Percentiles rank a stretch among this genome's conserved stretches.
Evolutionary conservation across 1,139 yeast genomes (phyloP).

Genomic region (Geotrichum klebahnii): DNA sequence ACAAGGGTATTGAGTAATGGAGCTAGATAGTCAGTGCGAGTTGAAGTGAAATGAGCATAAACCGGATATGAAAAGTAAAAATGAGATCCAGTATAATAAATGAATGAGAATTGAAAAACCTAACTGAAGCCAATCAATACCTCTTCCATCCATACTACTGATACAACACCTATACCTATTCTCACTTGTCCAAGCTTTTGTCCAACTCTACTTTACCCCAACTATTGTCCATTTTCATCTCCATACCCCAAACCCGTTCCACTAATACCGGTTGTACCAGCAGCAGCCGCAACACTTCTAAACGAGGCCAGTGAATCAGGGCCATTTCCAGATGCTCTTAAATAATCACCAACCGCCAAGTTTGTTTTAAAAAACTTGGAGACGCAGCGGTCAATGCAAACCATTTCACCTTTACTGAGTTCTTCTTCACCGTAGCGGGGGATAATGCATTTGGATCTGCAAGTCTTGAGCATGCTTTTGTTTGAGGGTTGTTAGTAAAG

Average conservation of each 20-base stretch:
- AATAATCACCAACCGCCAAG: constrained; percentile 53
- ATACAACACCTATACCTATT: too few species aligned
- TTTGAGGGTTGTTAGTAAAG: constrained; percentile 4
- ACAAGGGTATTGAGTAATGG: too few species aligned
- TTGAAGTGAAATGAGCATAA: too few species aligned
- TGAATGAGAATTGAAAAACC: too few species aligned
- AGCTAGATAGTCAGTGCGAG: too few species aligned
- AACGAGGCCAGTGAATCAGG: constrained; percentile 26
- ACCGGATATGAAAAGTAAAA: too few species aligned
- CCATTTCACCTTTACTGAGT: constrained; percentile 67
- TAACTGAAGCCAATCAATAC: neutral
- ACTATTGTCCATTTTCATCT: neutral
- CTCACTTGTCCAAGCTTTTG: neutral
- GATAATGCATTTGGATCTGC: constrained; percentile 69
- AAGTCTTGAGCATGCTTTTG: constrained; percentile 51
- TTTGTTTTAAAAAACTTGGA: constrained; percentile 67
- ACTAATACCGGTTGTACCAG: neutral
- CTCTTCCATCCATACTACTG: neutral
- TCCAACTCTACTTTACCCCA: neutral
- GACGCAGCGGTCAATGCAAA: constrained; percentile 76
- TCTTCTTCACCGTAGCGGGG: constrained; percentile 76
- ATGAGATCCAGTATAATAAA: too few species aligned
- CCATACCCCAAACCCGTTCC: neutral
- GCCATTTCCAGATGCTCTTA: constrained; percentile 35
- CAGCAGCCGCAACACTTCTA: constrained; percentile 13